Percentiles rank a stretch among this genome's conserved stretches.
These are phyloP conservation scores for Penicillium sp. DNA, from an alignment of 2,329 filamentous ascomycete species.

Conservation along the genomic window DNA sequence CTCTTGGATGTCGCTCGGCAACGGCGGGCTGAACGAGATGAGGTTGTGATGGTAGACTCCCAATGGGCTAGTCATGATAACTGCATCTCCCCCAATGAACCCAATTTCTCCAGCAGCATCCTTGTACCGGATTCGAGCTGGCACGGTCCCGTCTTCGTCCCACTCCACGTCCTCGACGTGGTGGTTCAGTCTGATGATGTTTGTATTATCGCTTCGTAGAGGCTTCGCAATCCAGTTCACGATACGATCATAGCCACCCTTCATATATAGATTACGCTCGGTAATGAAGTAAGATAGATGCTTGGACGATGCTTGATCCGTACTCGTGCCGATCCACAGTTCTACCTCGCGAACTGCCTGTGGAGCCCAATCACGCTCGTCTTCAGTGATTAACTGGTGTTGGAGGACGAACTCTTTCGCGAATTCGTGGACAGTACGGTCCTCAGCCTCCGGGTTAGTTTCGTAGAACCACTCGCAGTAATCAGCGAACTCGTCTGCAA, in stretches of 20 bases:
- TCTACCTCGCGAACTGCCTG: constrained; percentile 45
- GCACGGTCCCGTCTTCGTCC: constrained; percentile 24
- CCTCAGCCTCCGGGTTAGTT: constrained; percentile 40
- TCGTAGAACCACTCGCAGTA: constrained; percentile 43
- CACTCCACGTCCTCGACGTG: constrained; percentile 39
- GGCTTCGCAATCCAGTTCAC: constrained; percentile 41
- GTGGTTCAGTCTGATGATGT: constrained; percentile 38
- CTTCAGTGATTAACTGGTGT: constrained; percentile 42
- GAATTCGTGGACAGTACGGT: constrained; percentile 40
- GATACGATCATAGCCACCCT: constrained; percentile 45
- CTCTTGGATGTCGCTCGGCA: constrained; percentile 36
- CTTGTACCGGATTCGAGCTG: constrained; percentile 10
- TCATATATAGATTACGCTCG: constrained; percentile 46
- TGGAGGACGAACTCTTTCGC: constrained; percentile 40
- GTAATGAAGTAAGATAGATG: constrained; percentile 45
- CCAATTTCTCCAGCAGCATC: constrained; percentile 22
- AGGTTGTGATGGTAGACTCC: constrained; percentile 40
- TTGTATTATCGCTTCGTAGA: constrained; percentile 31
- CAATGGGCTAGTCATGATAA: constrained; percentile 40
- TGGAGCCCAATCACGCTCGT: constrained; percentile 44
- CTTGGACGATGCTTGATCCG: constrained; percentile 42
- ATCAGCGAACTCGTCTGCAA: constrained; percentile 46
- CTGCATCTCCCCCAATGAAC: constrained; percentile 30
- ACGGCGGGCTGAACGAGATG: constrained; percentile 38
- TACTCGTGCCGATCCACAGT: constrained; percentile 43